Conservation (phyloP, 2,329 filamentous ascomycete species). For the Blastomyces silverae region DNA sequence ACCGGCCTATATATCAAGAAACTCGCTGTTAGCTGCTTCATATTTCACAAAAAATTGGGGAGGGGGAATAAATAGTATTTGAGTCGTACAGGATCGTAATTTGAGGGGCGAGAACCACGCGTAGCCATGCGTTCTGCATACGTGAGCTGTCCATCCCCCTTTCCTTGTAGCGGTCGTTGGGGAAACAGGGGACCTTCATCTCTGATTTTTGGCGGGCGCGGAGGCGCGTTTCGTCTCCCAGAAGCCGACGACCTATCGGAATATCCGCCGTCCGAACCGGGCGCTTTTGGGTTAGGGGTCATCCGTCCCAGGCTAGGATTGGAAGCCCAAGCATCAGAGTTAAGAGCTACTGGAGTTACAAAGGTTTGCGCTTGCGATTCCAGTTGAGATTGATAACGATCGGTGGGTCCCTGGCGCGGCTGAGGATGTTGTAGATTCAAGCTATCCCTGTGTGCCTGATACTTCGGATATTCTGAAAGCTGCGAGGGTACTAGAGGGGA, state of each 20-base stretch:
- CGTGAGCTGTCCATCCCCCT: conserved; percentile 32
- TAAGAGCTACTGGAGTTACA: conserved; percentile 36
- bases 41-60: not conserved
- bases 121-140: conserved; percentile 40
- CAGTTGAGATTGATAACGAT: conserved; percentile 55
- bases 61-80: not conserved
- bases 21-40: not conserved
- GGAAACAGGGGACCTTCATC: conserved; percentile 56
- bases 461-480: conserved; percentile 53
- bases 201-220: conserved; percentile 48
- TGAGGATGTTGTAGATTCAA: conserved; percentile 59
- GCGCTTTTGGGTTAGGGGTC: conserved; percentile 19
- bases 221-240: conserved; percentile 36
- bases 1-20: conserved; percentile 19
- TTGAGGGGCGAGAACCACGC: conserved; percentile 26
- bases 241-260: conserved; percentile 38
- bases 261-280: conserved; percentile 43
- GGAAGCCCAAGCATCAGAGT: conserved; percentile 43
- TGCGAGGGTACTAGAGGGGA: conserved; percentile 58
- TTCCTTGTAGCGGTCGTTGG: conserved; percentile 40
- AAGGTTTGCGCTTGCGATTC: conserved; percentile 56
- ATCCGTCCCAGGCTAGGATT: conserved; percentile 33
- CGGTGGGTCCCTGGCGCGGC: conserved; percentile 55
- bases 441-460: conserved; percentile 58
- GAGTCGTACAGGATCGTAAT: conserved; percentile 27